Base-by-base conservation (phyloP, 179 eudicot species). In the Carnegiea gigantea region DNA sequence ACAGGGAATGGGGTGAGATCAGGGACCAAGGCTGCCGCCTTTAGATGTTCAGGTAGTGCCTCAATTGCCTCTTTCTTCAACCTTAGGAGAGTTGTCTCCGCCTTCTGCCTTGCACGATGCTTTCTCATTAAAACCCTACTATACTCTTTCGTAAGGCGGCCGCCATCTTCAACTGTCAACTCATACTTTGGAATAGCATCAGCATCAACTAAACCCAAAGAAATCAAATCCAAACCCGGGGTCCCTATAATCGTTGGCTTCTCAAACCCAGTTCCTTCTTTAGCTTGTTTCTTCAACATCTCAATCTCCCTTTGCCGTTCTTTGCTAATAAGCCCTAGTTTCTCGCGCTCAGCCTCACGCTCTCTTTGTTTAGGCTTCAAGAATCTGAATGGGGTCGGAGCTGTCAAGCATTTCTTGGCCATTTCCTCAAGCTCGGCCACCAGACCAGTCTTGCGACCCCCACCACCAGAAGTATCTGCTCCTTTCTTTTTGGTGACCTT, bases 61-160 rank as follows among this genome's bases (percentile, higher is more conserved):
- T 94, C 93, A 46, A 92, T 92, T 0, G 98, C 99, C 86, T 93
- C 99, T 78, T 93, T 93, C 86, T 93, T 96, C 87, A 89, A 73
- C 87, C 86, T 92, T 91, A 94, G 83, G 68, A 94, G 74, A 13
- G 88, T 86, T 5, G 95, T 79, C 81, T 94, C 99, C 0, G 97
- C 97, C 67, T 91, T 93, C 77, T 92, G 98, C 76, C 98, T 89
- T 0, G 92, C 93, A 79, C 98, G 84, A 73, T 93, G 98, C 87
- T 85, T 88, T 77, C 95, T 89, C 99, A 93, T 96, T 89, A 96
- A 83, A 89, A 93, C 87, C 90, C 99, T 86, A 83, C 94, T 91
- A 71, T 91, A 91, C 89, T 96, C 99, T 88, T 90, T 96, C 0
- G 99, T 98, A 74, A 96, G 90, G 86, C 87, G 77, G 23, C 87